phyloP scores from a whole-genome alignment of 176 grass and related monocot species.

The Saccharum spontaneum region DNA sequence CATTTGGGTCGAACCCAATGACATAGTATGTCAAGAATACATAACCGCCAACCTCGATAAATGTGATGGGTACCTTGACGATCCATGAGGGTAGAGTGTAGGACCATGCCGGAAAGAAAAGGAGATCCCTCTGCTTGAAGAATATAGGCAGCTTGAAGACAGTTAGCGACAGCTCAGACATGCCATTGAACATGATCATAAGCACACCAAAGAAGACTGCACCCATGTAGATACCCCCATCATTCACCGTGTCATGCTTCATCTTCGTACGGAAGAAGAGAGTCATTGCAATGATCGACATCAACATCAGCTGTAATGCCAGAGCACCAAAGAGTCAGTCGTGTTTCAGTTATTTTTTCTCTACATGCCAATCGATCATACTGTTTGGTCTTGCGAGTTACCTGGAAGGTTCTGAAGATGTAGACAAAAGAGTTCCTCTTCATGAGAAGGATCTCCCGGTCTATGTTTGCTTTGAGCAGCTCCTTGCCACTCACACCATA shows the following conservation, averaged over 20 bases:
- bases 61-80: conserved; percentile 79
- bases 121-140: conserved; percentile 91
- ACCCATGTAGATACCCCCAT: conserved; percentile 65
- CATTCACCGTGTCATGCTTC: conserved; percentile 41
- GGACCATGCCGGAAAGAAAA: conserved; percentile 94
- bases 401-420: conserved; percentile 73
- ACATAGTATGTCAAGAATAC: conserved; percentile 92
- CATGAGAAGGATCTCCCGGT: conserved; percentile 81
- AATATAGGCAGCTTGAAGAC: conserved; percentile 85
- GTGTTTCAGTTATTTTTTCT: not conserved
- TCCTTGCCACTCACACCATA: conserved; percentile 69
- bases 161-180: conserved; percentile 69
- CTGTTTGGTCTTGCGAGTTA: conserved; percentile 5
- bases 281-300: conserved; percentile 72
- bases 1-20: conserved; percentile 81
- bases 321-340: conserved; percentile 30
- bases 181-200: conserved; percentile 86
- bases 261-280: conserved; percentile 84
- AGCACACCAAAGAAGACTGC: conserved; percentile 75
- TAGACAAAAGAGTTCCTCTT: conserved; percentile 98
- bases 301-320: conserved; percentile 54
- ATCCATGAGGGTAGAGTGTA: conserved; percentile 89
- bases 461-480: conserved; percentile 79
- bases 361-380: not conserved
- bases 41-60: conserved; percentile 70